phyloP scores from a whole-genome alignment of 106 monocot genomes.

The Dendrobium officinale region DNA sequence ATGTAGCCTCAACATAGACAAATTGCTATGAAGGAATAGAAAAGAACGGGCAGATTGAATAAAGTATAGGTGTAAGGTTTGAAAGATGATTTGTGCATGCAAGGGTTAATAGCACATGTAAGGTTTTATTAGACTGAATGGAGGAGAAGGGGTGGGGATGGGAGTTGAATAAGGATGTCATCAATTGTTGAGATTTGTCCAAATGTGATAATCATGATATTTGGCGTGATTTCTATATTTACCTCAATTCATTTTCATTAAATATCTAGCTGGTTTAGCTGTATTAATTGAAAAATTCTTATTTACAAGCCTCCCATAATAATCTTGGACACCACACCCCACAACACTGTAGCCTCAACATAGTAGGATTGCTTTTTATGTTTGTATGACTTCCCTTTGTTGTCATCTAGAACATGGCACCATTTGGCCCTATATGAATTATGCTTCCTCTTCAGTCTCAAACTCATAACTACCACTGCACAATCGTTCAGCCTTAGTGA shows the following conservation, averaged over 20 bases:
- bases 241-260: too few species aligned
- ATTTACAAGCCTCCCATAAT: not conserved
- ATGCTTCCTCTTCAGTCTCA: not conserved
- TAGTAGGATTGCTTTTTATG: not conserved
- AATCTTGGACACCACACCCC: not conserved
- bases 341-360: not conserved
- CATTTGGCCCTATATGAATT: not conserved
- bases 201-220: too few species aligned
- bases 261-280: too few species aligned
- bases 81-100: not conserved
- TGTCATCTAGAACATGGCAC: not conserved
- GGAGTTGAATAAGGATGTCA: too few species aligned
- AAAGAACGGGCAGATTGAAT: not conserved
- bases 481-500: not conserved
- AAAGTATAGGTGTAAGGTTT: not conserved
- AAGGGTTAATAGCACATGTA: not conserved
- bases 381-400: not conserved
- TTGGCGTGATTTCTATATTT: too few species aligned
- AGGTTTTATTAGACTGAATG: not conserved
- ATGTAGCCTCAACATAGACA: too few species aligned
- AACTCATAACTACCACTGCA: not conserved
- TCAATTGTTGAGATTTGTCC: not conserved
- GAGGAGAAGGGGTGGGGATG: too few species aligned
- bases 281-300: not conserved
- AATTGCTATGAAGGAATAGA: not conserved